Conservation (phyloP, 2,329 filamentous ascomycete species). For the Lasiodiplodia sp. region DNA sequence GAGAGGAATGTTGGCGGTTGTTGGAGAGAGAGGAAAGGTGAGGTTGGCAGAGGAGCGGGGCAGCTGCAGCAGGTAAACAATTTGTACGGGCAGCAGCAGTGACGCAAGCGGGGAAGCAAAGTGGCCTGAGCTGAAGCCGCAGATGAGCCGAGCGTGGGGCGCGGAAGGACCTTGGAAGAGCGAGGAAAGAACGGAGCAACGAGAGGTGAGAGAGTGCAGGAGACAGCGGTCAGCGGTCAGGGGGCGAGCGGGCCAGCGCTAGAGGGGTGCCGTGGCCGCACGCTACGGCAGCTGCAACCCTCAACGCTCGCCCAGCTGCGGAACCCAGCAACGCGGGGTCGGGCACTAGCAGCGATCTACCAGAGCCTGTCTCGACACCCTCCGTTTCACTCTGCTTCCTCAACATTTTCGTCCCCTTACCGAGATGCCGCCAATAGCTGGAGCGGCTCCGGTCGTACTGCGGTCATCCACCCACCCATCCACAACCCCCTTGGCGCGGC, state of each 20-base stretch:
- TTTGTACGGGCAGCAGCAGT: slow-evolving; percentile 17
- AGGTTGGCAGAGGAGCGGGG: slow-evolving; percentile 17
- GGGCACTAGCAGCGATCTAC: slow-evolving; percentile 12
- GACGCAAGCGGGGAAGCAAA: slow-evolving; percentile 24
- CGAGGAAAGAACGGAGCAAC: slow-evolving; percentile 22
- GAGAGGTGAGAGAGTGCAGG: neutral
- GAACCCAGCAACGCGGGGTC: slow-evolving; percentile 21
- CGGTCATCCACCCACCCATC: neutral
- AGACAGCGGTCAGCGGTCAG: neutral
- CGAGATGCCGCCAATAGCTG: neutral
- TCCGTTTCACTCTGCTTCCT: neutral
- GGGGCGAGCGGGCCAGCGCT: neutral
- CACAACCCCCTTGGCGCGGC: slow-evolving; percentile 8
- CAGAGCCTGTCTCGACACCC: neutral
- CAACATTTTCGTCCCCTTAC: slow-evolving; percentile 6
- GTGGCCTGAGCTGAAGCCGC: slow-evolving; percentile 25
- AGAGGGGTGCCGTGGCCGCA: neutral
- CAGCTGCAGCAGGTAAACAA: slow-evolving; percentile 19
- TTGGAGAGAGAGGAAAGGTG: neutral
- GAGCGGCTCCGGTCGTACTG: slow-evolving; percentile 5
- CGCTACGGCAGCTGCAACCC: neutral
- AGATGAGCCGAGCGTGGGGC: slow-evolving; percentile 15
- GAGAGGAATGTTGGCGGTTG: slow-evolving; percentile 16
- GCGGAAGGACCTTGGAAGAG: slow-evolving; percentile 8
- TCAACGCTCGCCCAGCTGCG: neutral